Evolutionary conservation across 176 grass and related monocot genomes (phyloP), one percentile per base, ranked within the genome.

Genomic region (Carex pumila): DNA sequence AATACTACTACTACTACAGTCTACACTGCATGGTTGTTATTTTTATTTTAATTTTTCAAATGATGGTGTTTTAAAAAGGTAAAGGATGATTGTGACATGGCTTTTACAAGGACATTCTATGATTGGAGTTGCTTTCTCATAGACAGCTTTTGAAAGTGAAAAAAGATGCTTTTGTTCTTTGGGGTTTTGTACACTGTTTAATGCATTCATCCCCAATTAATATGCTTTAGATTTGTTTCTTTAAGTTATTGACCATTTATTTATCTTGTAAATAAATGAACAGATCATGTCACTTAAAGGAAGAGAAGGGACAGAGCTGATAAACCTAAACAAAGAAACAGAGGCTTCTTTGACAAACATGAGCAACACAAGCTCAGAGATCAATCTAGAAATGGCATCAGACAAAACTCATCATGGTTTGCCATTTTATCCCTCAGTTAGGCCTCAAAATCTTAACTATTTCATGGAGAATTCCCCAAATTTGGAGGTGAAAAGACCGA

Each of bases 341-440:
- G 86, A 87, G 17, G 56, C 39, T 0, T 87, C 86, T 12, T 87
- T 81, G 64, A 87, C 79, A 71, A 87, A 87, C 50, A 52, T 79
- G 64, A 87, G 85, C 45, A 81, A 87, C 78, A 87, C 65, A 19
- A 87, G 86, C 68, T 83, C 79, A 53, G 86, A 87, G 18, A 65
- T 87, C 80, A 87, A 83, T 54, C 71, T 90, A 79, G 88, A 90
- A 54, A 87, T 90, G 63, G 68, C 85, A 66, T 85, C 81, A 80
- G 79, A 66, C 53, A 67, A 82, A 81, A 61, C 65, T 49, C 76
- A 73, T 81, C 85, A 81, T 73, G 86, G 47, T 59, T 81, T 85
- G 66, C 81, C 81, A 30, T 81, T 80, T 61, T 81, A 87, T 36
- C 85, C 73, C 49, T 65, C 81, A 12, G 61, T 79, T 7, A 84